phyloP scores from a whole-genome alignment of 164 flowering plant species.

The Litsea cubeba region DNA sequence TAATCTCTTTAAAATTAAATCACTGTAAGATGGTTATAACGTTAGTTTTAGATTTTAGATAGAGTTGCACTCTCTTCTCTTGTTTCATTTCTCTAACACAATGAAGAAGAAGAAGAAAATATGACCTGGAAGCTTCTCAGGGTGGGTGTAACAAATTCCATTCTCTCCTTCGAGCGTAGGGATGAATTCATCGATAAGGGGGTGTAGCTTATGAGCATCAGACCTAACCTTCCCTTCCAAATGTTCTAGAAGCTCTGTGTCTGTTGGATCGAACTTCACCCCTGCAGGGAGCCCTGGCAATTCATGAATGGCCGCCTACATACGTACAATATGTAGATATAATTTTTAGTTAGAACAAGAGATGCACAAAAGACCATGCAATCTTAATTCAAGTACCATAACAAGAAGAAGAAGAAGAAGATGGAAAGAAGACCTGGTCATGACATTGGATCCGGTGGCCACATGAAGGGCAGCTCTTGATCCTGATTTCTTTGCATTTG shows the following conservation, averaged over 20 bases:
- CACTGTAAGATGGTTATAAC: too few species aligned
- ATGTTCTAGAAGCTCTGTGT: conserved; percentile 79
- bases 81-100: too few species aligned
- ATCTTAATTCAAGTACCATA: not conserved
- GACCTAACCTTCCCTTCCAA: conserved; percentile 69
- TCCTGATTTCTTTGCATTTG: conserved; percentile 14
- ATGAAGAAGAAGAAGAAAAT: not conserved
- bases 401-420: not conserved
- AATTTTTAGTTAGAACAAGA: not conserved
- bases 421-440: conserved; percentile 44
- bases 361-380: too few species aligned
- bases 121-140: conserved; percentile 84
- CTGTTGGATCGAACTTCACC: conserved; percentile 91
- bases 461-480: conserved; percentile 66
- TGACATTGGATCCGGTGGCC: conserved; percentile 48
- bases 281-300: conserved; percentile 95
- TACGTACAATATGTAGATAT: too few species aligned
- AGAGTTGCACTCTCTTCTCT: too few species aligned
- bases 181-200: conserved; percentile 85
- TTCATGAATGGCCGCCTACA: conserved; percentile 50
- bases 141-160: conserved; percentile 96
- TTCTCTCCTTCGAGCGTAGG: conserved; percentile 84
- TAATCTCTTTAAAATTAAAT: too few species aligned
- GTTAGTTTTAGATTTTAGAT: too few species aligned
- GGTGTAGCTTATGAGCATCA: conserved; percentile 58